These are phyloP conservation scores for Argentina anserina DNA, from an alignment of 306 rosid genomes.

Conservation along the genomic window DNA sequence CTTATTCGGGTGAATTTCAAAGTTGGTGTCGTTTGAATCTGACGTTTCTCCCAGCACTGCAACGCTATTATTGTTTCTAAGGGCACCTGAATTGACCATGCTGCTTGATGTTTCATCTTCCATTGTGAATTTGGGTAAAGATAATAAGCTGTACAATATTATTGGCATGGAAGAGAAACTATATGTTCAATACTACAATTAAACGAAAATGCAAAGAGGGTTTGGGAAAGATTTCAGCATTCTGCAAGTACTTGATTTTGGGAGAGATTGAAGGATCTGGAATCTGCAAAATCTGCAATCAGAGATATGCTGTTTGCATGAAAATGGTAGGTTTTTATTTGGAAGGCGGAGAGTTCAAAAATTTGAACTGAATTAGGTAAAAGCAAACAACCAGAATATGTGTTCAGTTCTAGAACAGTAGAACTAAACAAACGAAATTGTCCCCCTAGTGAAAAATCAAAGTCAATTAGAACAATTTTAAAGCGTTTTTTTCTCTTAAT, in stretches of 20 bases:
- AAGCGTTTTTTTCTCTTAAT: conserved; percentile 34
- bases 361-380: conserved; percentile 31
- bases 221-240: background rate
- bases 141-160: conserved; percentile 4
- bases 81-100: conserved; percentile 21
- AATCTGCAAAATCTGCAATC: conserved; percentile 12
- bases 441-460: background rate
- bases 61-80: background rate
- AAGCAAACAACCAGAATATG: conserved; percentile 20
- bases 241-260: conserved; percentile 2
- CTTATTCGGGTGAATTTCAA: conserved; percentile 14
- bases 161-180: conserved; percentile 2
- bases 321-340: conserved; percentile 36
- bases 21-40: conserved; percentile 23
- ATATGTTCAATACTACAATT: background rate
- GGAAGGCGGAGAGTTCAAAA: conserved; percentile 22
- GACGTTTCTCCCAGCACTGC: conserved; percentile 14
- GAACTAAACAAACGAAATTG: conserved; percentile 3
- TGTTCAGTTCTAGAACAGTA: conserved; percentile 10
- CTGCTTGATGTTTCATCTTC: conserved; percentile 26
- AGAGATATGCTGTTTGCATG: conserved; percentile 28
- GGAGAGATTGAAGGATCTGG: conserved; percentile 28
- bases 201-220: background rate
- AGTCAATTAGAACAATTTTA: conserved; percentile 24
- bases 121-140: background rate